These are phyloP conservation scores for Leucosporidium creatinivorum DNA, from an alignment of 768 basidiomycete species.

Conservation along the genomic window DNA sequence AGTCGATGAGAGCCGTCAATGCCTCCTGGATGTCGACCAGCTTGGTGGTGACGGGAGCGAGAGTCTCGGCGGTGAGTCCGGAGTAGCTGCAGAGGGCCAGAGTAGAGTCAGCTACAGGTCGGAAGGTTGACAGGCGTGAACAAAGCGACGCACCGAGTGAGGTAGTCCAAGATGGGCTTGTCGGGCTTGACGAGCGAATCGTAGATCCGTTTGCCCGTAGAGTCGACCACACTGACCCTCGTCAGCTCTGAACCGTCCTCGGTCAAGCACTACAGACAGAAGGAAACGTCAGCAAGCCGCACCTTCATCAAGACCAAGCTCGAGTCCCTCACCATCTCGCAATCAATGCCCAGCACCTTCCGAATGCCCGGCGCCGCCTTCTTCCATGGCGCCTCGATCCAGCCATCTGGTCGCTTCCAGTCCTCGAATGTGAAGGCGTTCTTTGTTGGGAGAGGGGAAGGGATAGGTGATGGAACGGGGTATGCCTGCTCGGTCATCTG, in stretches of 20 bases:
- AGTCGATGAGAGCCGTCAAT: constrained; percentile 49
- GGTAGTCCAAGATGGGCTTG: constrained; percentile 78
- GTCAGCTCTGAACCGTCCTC: constrained; percentile 85
- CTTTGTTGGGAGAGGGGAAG: constrained; percentile 44
- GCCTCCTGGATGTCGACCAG: constrained; percentile 68
- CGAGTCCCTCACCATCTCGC: constrained; percentile 72
- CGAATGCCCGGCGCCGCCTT: constrained; percentile 31
- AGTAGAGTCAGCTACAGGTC: not conserved
- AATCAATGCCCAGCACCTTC: constrained; percentile 76
- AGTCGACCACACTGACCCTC: constrained; percentile 76
- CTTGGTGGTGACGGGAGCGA: constrained; percentile 65
- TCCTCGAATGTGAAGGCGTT: constrained; percentile 25
- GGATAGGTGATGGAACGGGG: constrained; percentile 60
- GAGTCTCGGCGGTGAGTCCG: constrained; percentile 73
- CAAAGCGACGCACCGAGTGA: constrained; percentile 60
- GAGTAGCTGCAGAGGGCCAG: constrained; percentile 59
- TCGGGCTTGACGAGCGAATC: constrained; percentile 84
- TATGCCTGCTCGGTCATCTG: constrained; percentile 96
- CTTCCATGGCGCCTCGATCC: constrained; percentile 69
- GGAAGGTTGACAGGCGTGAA: too few relatives aligned
- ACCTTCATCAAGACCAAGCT: not conserved
- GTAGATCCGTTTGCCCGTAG: constrained; percentile 64
- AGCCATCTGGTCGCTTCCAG: constrained; percentile 48
- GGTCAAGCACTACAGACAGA: constrained; percentile 65
- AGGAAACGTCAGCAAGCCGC: not conserved